These are phyloP conservation scores for Syzygium aromaticum DNA, from an alignment of 345 rosid species.

Conservation along the genomic window DNA sequence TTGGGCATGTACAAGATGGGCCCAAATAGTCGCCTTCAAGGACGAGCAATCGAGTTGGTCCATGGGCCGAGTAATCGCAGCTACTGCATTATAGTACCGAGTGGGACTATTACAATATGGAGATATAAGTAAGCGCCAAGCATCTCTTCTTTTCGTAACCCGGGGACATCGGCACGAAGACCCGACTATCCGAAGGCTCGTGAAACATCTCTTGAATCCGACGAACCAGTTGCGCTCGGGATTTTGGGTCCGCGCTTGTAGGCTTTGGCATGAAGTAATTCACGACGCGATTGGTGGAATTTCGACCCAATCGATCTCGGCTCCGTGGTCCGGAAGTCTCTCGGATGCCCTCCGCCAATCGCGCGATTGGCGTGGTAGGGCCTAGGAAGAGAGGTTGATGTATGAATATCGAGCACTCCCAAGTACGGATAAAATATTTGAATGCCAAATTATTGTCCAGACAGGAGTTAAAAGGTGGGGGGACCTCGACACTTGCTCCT, in stretches of 20 bases:
- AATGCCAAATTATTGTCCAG: neutral
- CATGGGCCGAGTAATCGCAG: neutral
- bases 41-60: neutral
- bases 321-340: too few relatives aligned
- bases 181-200: neutral
- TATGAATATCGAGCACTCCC: neutral
- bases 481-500: neutral
- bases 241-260: neutral
- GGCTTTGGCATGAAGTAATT: neutral
- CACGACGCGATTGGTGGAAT: neutral
- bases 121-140: neutral
- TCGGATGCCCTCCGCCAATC: neutral
- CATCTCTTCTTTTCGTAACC: neutral
- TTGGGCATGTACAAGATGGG: neutral
- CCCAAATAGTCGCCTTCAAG: neutral
- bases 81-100: neutral
- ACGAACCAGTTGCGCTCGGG: neutral
- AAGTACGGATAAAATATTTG: neutral
- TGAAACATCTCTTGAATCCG: neutral
- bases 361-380: neutral
- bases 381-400: neutral
- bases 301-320: neutral
- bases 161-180: neutral
- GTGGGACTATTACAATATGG: neutral
- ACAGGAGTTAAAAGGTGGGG: neutral